Conservation (phyloP, 768 basidiomycete genomes). For the Lactifluus piperatus region DNA sequence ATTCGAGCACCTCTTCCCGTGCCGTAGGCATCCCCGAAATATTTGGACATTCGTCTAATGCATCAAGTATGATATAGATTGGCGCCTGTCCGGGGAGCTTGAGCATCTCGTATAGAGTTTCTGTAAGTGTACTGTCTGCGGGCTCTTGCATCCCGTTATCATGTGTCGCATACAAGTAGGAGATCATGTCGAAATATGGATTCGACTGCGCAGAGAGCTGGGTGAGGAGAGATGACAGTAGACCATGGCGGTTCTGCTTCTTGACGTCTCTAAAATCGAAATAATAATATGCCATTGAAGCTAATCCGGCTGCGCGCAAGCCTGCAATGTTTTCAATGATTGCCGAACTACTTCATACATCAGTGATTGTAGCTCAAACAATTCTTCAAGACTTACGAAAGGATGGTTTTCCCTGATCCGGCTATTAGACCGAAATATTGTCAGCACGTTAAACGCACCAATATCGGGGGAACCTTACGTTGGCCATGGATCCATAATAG, state of each 20-base stretch:
- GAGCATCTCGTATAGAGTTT: neutral
- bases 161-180: too few relatives aligned
- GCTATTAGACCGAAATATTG: neutral
- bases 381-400: neutral
- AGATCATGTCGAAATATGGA: neutral
- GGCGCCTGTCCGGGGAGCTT: too few relatives aligned
- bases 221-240: too few relatives aligned
- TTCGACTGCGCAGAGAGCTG: neutral
- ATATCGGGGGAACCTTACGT: neutral
- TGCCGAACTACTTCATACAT: neutral
- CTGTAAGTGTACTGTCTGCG: neutral
- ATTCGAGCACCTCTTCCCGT: neutral
- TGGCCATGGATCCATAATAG: constrained; percentile 9
- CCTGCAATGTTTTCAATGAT: too few relatives aligned
- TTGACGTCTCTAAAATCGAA: too few relatives aligned
- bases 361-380: too few relatives aligned
- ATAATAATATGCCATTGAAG: too few relatives aligned
- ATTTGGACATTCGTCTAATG: too few relatives aligned
- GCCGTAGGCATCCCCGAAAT: neutral
- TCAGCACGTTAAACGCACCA: neutral
- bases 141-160: neutral
- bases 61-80: too few relatives aligned
- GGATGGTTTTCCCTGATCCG: neutral
- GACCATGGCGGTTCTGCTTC: neutral
- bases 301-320: too few relatives aligned